phyloP scores from a whole-genome alignment of 176 grass and related monocot genomes.

The Calamus simplicifolius region DNA sequence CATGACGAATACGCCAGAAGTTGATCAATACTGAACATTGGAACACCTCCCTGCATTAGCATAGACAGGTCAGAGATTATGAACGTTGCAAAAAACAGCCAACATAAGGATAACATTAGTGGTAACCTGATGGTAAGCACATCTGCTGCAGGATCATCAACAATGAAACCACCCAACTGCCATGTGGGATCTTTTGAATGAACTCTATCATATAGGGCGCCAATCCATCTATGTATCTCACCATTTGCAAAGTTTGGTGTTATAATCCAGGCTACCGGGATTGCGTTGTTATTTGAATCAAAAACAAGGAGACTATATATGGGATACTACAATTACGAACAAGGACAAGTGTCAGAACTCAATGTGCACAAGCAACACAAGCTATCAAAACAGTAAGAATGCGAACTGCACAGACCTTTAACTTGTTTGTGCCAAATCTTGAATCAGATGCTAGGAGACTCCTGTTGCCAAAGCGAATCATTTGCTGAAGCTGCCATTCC shows the following conservation, averaged over 20 bases:
- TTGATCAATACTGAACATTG: constrained; percentile 76
- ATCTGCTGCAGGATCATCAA: constrained; percentile 79
- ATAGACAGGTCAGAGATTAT: constrained; percentile 31
- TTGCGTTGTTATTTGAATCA: constrained; percentile 66
- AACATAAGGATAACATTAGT: constrained; percentile 2
- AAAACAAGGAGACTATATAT: constrained; percentile 92
- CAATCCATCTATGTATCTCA: constrained; percentile 85
- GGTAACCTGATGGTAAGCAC: constrained; percentile 63
- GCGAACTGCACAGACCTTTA: constrained; percentile 51
- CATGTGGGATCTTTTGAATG: constrained; percentile 81
- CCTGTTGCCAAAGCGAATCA: constrained; percentile 76
- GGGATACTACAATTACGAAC: constrained; percentile 69
- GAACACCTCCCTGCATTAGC: constrained; percentile 56
- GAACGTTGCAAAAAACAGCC: neutral
- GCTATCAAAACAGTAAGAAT: constrained; percentile 1
- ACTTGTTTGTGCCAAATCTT: constrained; percentile 84
- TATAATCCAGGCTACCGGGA: constrained; percentile 87
- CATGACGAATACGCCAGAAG: constrained; percentile 64
- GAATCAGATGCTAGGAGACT: constrained; percentile 87
- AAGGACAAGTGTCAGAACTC: constrained; percentile 23
- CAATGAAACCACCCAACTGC: constrained; percentile 90
- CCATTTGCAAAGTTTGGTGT: constrained; percentile 54
- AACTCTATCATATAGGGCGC: constrained; percentile 78
- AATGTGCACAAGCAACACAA: constrained; percentile 7
- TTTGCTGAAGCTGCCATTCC: constrained; percentile 93